phyloP scores from a whole-genome alignment of 805 yeast species.

The Henningerozyma blattae region DNA sequence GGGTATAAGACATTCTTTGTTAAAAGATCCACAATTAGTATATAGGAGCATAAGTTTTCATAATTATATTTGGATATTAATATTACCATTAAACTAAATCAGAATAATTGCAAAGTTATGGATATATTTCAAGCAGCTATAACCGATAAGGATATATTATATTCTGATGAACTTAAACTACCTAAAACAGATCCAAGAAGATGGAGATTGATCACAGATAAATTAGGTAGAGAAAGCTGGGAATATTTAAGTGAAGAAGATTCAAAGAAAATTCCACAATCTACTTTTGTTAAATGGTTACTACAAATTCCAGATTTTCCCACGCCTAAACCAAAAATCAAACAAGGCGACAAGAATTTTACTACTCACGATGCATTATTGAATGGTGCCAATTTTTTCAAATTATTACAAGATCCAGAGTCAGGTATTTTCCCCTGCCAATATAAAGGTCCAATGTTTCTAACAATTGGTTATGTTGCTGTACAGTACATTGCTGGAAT shows the following conservation, averaged over 20 bases:
- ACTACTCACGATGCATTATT: constrained; percentile 50
- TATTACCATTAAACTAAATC: too few relatives aligned
- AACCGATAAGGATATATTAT: constrained; percentile 15
- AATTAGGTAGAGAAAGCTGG: constrained; percentile 77
- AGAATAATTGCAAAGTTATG: too few relatives aligned
- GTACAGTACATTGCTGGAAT: constrained; percentile 59
- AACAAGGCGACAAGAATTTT: constrained; percentile 10
- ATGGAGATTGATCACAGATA: constrained; percentile 68
- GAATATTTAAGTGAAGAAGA: constrained; percentile 39
- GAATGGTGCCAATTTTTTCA: constrained; percentile 64
- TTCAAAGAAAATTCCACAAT: constrained; percentile 34
- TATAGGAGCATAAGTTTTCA: too few relatives aligned
- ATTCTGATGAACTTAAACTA: constrained; percentile 62
- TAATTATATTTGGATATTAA: too few relatives aligned
- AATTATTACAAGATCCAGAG: constrained; percentile 54
- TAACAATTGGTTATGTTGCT: constrained; percentile 81
- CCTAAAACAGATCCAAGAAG: constrained; percentile 53
- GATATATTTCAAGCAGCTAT: too few relatives aligned
- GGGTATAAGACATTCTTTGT: too few relatives aligned
- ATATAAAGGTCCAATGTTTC: constrained; percentile 96
- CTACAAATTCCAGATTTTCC: constrained; percentile 30
- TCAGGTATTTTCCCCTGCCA: constrained; percentile 87
- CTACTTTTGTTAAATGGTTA: constrained; percentile 44
- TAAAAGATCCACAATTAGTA: too few relatives aligned
- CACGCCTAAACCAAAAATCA: constrained; percentile 26